Evolutionary conservation across 2,329 filamentous ascomycete genomes (phyloP).

Genomic region (Raffaelea ambrosiae): DNA sequence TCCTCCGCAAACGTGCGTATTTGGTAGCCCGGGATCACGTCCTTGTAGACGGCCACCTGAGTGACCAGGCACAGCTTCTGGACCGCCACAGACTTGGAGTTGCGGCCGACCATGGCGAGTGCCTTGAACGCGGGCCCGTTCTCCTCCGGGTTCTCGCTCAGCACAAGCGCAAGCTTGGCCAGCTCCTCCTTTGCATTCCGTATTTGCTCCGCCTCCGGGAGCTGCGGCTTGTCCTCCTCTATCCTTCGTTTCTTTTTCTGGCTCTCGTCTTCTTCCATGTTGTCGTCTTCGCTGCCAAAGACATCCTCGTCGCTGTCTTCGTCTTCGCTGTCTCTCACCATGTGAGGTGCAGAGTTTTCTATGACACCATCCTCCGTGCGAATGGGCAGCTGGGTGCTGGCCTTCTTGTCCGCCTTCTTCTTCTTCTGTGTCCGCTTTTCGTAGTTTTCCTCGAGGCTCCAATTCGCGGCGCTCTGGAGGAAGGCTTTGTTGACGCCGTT

Average conservation of each 20-base stretch:
- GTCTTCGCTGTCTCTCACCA: slow-evolving; percentile 9
- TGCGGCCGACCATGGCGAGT: slow-evolving; percentile 63
- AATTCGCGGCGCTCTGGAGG: slow-evolving; percentile 66
- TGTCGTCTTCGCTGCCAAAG: slow-evolving; percentile 57
- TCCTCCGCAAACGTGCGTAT: slow-evolving; percentile 77
- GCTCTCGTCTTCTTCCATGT: slow-evolving; percentile 43
- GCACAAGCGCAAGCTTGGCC: slow-evolving; percentile 66
- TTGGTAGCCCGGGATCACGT: slow-evolving; percentile 91
- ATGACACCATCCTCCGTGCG: slow-evolving; percentile 73
- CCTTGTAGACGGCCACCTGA: slow-evolving; percentile 86
- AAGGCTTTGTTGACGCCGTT: slow-evolving; percentile 56
- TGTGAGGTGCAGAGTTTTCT: slow-evolving; percentile 30
- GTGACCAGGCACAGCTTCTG: slow-evolving; percentile 81
- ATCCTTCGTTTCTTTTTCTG: slow-evolving; percentile 27
- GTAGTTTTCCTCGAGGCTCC: slow-evolving; percentile 90
- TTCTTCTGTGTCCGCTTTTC: slow-evolving; percentile 58
- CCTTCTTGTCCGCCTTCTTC: slow-evolving; percentile 59
- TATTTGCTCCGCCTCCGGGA: slow-evolving; percentile 55
- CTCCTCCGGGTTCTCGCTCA: slow-evolving; percentile 93
- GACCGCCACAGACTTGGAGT: slow-evolving; percentile 61
- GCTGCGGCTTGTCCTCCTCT: slow-evolving; percentile 27
- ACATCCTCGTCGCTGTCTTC: slow-evolving; percentile 46
- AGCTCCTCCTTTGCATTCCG: slow-evolving; percentile 85
- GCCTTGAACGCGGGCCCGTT: slow-evolving; percentile 72
- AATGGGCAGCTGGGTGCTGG: slow-evolving; percentile 72